Evolutionary conservation across 805 yeast species (phyloP).

Genomic region (Maudiozyma saulgeensis): DNA sequence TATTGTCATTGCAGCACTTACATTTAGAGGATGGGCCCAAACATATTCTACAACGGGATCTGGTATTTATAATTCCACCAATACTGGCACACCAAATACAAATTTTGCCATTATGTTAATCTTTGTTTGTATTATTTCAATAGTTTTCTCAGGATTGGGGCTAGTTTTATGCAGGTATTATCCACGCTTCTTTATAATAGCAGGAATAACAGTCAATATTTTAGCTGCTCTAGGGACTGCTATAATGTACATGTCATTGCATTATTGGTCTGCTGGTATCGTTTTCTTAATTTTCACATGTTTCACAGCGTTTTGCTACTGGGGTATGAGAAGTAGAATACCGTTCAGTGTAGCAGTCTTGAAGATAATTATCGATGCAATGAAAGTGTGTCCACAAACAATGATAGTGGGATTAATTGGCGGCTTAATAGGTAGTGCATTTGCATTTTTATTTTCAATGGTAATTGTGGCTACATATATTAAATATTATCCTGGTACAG

Average conservation of each 20-base stretch:
- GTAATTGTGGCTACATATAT: slow-evolving; percentile 70
- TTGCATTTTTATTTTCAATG: slow-evolving; percentile 55
- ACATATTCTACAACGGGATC: slow-evolving; percentile 50
- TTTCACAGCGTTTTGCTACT: slow-evolving; percentile 59
- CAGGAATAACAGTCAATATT: slow-evolving; percentile 60
- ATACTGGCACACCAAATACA: slow-evolving; percentile 59
- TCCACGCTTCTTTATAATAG: slow-evolving; percentile 57
- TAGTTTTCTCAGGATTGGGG: slow-evolving; percentile 48
- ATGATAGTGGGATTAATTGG: slow-evolving; percentile 54
- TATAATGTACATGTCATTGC: slow-evolving; percentile 56
- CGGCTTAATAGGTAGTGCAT: slow-evolving; percentile 46
- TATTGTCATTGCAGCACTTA: slow-evolving; percentile 57
- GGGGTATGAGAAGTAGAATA: slow-evolving; percentile 60
- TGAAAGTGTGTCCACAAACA: slow-evolving; percentile 63
- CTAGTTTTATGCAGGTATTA: slow-evolving; percentile 52
- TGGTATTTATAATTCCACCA: slow-evolving; percentile 45
- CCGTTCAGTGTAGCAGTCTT: slow-evolving; percentile 67
- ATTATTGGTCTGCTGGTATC: slow-evolving; percentile 73
- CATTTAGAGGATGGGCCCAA: slow-evolving; percentile 52
- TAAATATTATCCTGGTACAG: slow-evolving; percentile 53
- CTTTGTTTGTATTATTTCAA: slow-evolving; percentile 51
- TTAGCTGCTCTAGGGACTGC: slow-evolving; percentile 66
- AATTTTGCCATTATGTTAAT: slow-evolving; percentile 64
- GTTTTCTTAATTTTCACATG: slow-evolving; percentile 60
- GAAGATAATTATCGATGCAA: slow-evolving; percentile 66